Evolutionary conservation across 352 stramenopile species (phyloP).

Genomic region (Detonula confervacea): DNA sequence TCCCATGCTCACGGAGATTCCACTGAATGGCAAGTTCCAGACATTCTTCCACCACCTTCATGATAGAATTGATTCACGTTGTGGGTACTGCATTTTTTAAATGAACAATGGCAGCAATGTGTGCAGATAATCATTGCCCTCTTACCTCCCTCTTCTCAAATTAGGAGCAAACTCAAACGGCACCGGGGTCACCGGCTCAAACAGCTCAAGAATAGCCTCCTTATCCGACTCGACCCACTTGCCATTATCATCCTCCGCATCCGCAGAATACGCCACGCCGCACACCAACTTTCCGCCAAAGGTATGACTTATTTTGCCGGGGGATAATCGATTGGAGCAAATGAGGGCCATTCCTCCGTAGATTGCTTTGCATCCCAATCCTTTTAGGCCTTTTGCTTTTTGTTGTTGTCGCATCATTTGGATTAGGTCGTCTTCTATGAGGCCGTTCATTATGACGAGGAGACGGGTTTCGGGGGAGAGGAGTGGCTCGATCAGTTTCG

Average conservation of each 20-base stretch:
- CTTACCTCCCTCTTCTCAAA: constrained; percentile 51
- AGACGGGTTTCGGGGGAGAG: constrained; percentile 62
- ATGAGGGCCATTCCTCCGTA: constrained; percentile 83
- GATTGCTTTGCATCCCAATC: constrained; percentile 72
- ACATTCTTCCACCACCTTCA: constrained; percentile 79
- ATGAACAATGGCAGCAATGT: too few relatives aligned
- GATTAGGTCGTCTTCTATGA: constrained; percentile 81
- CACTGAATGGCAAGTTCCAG: constrained; percentile 86
- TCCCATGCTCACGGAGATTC: constrained; percentile 81
- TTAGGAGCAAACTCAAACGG: constrained; percentile 66
- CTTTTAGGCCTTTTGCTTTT: constrained; percentile 23
- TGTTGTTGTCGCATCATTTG: constrained; percentile 40
- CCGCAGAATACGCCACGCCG: constrained; percentile 60
- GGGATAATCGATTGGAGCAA: constrained; percentile 73
- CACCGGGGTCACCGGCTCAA: constrained; percentile 52
- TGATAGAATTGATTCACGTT: too few relatives aligned
- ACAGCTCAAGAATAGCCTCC: constrained; percentile 66
- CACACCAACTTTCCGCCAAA: constrained; percentile 70
- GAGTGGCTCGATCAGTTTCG: constrained; percentile 66
- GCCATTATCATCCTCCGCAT: constrained; percentile 33
- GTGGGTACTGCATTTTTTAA: too few relatives aligned
- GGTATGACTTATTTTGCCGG: constrained; percentile 69
- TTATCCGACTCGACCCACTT: constrained; percentile 46
- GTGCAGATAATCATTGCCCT: too few relatives aligned
- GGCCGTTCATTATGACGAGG: constrained; percentile 81